Evolutionary conservation across 2,329 filamentous ascomycete genomes (phyloP).

Genomic region (Neonectria sp.): DNA sequence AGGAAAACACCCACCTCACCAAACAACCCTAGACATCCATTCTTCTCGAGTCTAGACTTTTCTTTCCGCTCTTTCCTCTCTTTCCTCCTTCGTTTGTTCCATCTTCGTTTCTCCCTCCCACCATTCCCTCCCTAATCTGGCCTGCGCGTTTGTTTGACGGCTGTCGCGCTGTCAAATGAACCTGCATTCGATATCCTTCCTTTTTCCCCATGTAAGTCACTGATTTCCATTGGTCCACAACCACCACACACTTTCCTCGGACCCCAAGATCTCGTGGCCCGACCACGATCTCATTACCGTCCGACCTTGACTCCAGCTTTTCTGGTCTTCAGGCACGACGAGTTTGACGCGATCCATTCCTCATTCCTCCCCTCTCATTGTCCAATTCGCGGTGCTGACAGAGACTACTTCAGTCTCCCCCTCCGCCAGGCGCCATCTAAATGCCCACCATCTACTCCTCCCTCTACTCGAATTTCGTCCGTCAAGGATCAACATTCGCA

Average conservation of each 20-base stretch:
- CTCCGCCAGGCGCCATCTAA: slow-evolving; percentile 82
- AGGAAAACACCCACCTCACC: slow-evolving; percentile 34
- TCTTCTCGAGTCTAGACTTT: slow-evolving; percentile 39
- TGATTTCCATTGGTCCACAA: slow-evolving; percentile 36
- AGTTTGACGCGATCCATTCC: slow-evolving; percentile 23
- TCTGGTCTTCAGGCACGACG: slow-evolving; percentile 42
- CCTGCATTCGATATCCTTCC: slow-evolving; percentile 81
- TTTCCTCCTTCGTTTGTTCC: slow-evolving; percentile 39
- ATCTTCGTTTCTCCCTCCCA: slow-evolving; percentile 37
- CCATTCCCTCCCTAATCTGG: slow-evolving; percentile 46
- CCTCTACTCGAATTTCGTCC: slow-evolving; percentile 87
- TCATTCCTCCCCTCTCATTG: slow-evolving; percentile 14
- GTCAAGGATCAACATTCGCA: slow-evolving; percentile 86
- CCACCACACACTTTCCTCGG: slow-evolving; percentile 26
- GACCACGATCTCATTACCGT: slow-evolving; percentile 49
- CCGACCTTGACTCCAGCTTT: slow-evolving; percentile 39
- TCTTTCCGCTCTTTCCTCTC: slow-evolving; percentile 38
- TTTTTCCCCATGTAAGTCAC: slow-evolving; percentile 74
- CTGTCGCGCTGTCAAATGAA: slow-evolving; percentile 94
- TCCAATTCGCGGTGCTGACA: slow-evolving; percentile 43
- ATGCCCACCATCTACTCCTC: slow-evolving; percentile 84
- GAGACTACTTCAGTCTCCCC: slow-evolving; percentile 61
- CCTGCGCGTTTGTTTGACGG: slow-evolving; percentile 94
- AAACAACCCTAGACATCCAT: slow-evolving; percentile 44
- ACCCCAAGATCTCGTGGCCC: slow-evolving; percentile 46